Conservation (phyloP, 306 rosid species). For the Medicago arabica region DNA sequence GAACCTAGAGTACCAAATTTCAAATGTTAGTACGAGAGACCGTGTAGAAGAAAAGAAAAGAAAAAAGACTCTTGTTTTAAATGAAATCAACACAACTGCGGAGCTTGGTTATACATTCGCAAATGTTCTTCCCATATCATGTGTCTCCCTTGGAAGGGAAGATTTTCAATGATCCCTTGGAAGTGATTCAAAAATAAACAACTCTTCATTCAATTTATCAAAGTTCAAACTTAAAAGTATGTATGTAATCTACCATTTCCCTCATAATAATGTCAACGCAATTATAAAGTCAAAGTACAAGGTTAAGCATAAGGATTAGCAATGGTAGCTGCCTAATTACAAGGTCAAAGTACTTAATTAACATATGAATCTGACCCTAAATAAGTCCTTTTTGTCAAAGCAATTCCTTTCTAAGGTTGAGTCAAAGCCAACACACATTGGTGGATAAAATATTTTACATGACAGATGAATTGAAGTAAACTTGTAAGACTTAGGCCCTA, state of each 20-base stretch:
- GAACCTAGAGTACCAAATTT: constrained; percentile 51
- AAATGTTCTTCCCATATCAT: constrained; percentile 1
- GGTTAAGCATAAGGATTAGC: background rate
- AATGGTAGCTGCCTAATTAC: background rate
- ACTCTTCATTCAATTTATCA: background rate
- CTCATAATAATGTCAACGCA: background rate
- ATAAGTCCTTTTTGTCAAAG: background rate
- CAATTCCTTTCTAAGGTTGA: background rate
- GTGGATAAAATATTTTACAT: background rate
- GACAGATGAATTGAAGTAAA: background rate
- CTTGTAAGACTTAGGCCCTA: no score
- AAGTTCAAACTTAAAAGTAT: constrained; percentile 4
- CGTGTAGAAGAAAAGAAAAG: constrained; percentile 16
- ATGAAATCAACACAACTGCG: background rate
- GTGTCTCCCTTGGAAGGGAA: constrained; percentile 4
- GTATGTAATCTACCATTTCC: background rate
- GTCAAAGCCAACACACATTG: background rate
- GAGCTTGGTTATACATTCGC: constrained; percentile 6
- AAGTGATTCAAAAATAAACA: background rate
- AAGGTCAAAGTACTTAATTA: background rate
- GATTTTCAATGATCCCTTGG: constrained; percentile 10
- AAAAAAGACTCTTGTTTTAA: background rate
- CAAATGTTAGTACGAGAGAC: constrained; percentile 14
- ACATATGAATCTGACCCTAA: background rate
- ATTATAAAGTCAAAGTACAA: background rate